These are phyloP conservation scores for Fraxinus quadrangulata DNA, from an alignment of 257 asterid genomes.

Conservation along the genomic window DNA sequence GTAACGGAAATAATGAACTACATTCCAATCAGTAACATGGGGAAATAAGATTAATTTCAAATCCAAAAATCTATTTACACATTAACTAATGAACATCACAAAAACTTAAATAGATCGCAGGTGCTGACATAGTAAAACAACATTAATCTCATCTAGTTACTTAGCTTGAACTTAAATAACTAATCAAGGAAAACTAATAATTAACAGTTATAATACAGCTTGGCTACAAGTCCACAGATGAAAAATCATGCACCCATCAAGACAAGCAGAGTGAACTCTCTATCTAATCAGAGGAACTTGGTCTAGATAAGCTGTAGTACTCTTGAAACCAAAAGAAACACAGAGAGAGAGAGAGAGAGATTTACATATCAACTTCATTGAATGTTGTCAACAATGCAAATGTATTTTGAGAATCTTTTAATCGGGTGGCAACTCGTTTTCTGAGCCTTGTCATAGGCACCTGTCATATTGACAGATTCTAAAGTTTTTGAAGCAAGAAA, in stretches of 20 bases:
- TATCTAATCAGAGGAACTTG: background rate
- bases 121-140: background rate
- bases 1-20: background rate
- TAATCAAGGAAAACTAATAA: background rate
- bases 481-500: background rate
- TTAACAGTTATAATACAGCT: background rate
- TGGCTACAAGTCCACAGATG: constrained; percentile 8
- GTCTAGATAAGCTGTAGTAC: constrained; percentile 8
- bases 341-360: constrained; percentile 13
- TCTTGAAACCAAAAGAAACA: constrained; percentile 18
- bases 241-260: constrained; percentile 19
- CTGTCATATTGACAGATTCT: constrained; percentile 38
- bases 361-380: constrained; percentile 98
- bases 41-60: background rate
- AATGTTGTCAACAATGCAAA: constrained; percentile 93
- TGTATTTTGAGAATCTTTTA: constrained; percentile 97
- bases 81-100: background rate
- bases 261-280: constrained; percentile 3
- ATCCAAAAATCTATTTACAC: constrained; percentile 2
- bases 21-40: constrained; percentile 12
- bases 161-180: background rate
- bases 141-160: background rate
- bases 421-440: constrained; percentile 84
- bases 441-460: constrained; percentile 98
- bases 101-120: constrained; percentile 1